A percentile compares a stretch with the other conserved stretches of the same genome.
phyloP scores from a whole-genome alignment of 2,329 filamentous ascomycete genomes.

The Sclerotinia borealis region DNA sequence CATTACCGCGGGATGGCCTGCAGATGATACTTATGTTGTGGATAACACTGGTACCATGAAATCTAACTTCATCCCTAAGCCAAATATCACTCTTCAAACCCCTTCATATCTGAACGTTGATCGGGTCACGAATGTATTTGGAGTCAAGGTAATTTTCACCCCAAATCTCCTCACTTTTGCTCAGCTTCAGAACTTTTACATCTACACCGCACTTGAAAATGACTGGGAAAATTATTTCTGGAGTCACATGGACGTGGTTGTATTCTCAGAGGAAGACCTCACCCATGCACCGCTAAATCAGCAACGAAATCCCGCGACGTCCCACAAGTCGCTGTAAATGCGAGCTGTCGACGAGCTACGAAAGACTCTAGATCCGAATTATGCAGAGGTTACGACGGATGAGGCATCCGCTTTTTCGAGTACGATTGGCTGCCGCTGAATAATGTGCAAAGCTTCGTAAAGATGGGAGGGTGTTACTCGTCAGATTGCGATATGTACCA shows the following conservation, averaged over 20 bases:
- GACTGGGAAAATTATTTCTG: slow-evolving; percentile 48
- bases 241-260: slow-evolving; percentile 50
- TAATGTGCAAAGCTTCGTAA: slow-evolving; percentile 35
- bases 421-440: slow-evolving; percentile 52
- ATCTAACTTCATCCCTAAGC: slow-evolving; percentile 41
- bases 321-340: slow-evolving; percentile 42
- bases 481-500: slow-evolving; percentile 50
- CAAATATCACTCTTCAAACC: slow-evolving; percentile 45
- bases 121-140: slow-evolving; percentile 40
- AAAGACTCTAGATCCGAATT: slow-evolving; percentile 35
- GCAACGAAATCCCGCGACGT: slow-evolving; percentile 9
- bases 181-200: slow-evolving; percentile 50
- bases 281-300: slow-evolving; percentile 13
- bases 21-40: slow-evolving; percentile 49
- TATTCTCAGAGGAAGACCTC: slow-evolving; percentile 38
- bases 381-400: neutral
- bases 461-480: slow-evolving; percentile 44
- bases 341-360: slow-evolving; percentile 51
- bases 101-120: slow-evolving; percentile 51
- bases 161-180: slow-evolving; percentile 49
- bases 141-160: slow-evolving; percentile 45
- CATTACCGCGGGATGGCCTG: slow-evolving; percentile 53
- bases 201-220: slow-evolving; percentile 40
- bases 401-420: slow-evolving; percentile 35
- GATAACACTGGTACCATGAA: slow-evolving; percentile 54